A percentile compares a stretch with the other conserved stretches of the same genome.
phyloP scores from a whole-genome alignment of 208 protist genomes.

The Naegleria gruberi region DNA sequence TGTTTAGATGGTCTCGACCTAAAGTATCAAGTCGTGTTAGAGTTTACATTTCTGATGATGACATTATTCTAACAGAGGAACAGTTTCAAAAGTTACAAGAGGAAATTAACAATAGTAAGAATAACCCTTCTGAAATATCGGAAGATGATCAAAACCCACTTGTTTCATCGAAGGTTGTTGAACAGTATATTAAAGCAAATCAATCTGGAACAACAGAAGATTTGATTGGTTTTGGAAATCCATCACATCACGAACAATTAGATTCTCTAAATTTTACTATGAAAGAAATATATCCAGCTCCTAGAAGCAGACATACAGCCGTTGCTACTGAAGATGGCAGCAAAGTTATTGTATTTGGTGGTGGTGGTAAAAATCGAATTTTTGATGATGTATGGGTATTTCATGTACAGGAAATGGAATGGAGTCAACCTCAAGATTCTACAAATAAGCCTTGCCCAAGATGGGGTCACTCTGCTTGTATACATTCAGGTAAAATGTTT shows the following conservation, averaged over 20 bases:
- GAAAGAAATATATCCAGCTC: background rate
- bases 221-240: conserved; percentile 9
- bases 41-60: conserved; percentile 5
- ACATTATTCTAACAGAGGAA: background rate
- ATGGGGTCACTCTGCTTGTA: background rate
- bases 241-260: background rate
- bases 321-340: background rate
- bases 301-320: background rate
- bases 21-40: background rate
- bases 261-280: background rate
- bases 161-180: background rate
- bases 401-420: background rate
- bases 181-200: background rate
- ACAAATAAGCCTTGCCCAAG: background rate
- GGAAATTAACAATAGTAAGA: background rate
- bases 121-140: background rate
- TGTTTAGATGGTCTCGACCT: background rate
- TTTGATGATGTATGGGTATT: conserved; percentile 19
- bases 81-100: background rate
- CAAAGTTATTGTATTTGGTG: background rate
- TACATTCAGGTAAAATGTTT: background rate
- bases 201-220: background rate
- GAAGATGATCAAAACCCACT: background rate
- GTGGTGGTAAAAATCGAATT: conserved; percentile 16
- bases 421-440: background rate